Conservation (phyloP, 345 rosid species). For the Linum tenue region DNA sequence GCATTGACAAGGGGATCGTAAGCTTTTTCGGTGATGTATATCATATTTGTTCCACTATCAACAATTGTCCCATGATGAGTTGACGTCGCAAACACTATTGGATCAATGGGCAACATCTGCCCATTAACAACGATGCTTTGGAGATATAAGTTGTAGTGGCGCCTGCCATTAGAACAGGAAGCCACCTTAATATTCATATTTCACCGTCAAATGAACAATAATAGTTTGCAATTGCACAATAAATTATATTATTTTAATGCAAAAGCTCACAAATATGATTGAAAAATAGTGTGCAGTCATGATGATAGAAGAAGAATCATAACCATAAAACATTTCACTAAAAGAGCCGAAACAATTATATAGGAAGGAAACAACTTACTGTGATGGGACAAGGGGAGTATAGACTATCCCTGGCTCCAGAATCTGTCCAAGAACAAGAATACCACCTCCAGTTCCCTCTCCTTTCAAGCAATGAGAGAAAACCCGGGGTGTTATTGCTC, state of each 20-base stretch:
- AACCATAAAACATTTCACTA: not conserved
- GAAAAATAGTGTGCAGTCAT: too few species aligned
- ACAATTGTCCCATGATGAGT: slow-evolving; percentile 1
- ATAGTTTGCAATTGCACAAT: too few species aligned
- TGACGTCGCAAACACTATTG: not conserved
- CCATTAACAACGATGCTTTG: slow-evolving; percentile 9
- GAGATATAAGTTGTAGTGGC: not conserved
- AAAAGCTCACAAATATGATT: too few species aligned
- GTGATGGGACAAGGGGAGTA: slow-evolving; percentile 27
- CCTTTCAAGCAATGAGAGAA: slow-evolving; percentile 30
- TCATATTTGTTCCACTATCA: slow-evolving; percentile 3
- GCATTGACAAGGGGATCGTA: slow-evolving; percentile 6
- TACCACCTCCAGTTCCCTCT: slow-evolving; percentile 27
- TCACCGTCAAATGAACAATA: too few species aligned
- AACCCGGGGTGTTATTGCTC: slow-evolving; percentile 20
- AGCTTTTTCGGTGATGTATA: slow-evolving; percentile 3
- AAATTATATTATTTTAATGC: too few species aligned
- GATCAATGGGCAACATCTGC: slow-evolving; percentile 1
- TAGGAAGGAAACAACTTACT: slow-evolving; percentile 13
- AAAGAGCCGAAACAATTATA: too few species aligned
- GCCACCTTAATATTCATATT: not conserved
- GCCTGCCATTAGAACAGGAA: not conserved
- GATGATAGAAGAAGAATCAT: too few species aligned
- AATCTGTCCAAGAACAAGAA: slow-evolving; percentile 28
- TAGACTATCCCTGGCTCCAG: slow-evolving; percentile 27